Base-by-base conservation (phyloP, 2,329 filamentous ascomycete genomes). In the Colletotrichum sp. region DNA sequence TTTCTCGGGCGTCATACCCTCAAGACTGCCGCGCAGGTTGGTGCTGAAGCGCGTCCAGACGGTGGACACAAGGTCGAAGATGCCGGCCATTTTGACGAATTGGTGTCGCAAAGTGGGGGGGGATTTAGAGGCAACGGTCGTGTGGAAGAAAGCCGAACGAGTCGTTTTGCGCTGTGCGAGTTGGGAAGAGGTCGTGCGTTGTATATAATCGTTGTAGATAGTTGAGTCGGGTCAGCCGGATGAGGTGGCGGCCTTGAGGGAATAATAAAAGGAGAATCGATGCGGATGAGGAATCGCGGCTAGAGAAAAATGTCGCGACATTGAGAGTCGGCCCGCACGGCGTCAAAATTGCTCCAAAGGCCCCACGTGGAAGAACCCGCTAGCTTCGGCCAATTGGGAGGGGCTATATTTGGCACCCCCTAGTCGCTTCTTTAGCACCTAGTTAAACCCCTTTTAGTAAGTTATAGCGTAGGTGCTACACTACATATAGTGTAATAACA, bases 21-120 rank as follows among this genome's bases (percentile, higher is more conserved):
- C 83, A 77, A 93, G 87, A 28, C 88, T 86, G 36, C 84, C 80
- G 69, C 83, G 80, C 21, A 92, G 69, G 81, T 92, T 92, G 83
- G 84, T 88, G 70, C 62, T 65, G 65, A 76, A 74, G 58, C 74
- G 74, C 18, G 64, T 69, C 64, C 64, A 76, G 30, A 64, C 56
- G 21, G 55, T 74, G 24, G 61, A 36, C 14, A 71, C 38, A 69
- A 74, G 71, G 61, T 76, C 48, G 56, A 77, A 21, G 38, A 71
- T 48, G 32, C 65, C 65, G 52, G 66, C 66, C 69, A 71, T 76
- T 32, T 64, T 74, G 64, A 24, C 32, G 8, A 6, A 21, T 13
- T n/a, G 13, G 2, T 32, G 24, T 32, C 30, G 30, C 18, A 26
- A 56, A 9, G 48, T 34, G 28, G 16, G 62, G 16, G 62, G 24